Percentiles rank a stretch among this genome's conserved stretches.
Evolutionary conservation across 192 early-diverging fungal species (phyloP).

Genomic region (Entophlyctis luteolus): DNA sequence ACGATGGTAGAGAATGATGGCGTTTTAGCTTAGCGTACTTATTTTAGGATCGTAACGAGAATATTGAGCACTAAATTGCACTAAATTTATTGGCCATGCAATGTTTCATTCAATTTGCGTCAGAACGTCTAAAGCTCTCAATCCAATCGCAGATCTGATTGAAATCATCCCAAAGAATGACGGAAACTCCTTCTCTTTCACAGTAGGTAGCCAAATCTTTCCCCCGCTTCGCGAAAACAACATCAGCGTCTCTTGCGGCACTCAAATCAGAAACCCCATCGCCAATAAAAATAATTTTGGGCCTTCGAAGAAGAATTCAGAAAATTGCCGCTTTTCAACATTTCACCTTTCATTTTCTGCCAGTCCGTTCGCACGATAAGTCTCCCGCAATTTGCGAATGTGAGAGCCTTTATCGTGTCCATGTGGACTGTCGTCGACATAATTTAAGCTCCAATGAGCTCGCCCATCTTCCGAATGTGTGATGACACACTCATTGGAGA

Average conservation of each 20-base stretch:
- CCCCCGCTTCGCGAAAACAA: constrained; percentile 69
- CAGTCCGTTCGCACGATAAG: not conserved
- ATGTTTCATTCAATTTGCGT: too few species aligned
- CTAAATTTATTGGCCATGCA: too few species aligned
- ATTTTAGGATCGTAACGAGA: too few species aligned
- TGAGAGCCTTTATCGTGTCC: constrained; percentile 34
- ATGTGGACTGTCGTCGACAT: constrained; percentile 52
- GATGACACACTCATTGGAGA: constrained; percentile 56
- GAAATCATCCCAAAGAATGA: constrained; percentile 57
- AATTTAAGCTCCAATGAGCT: constrained; percentile 57
- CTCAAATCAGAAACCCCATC: constrained; percentile 76
- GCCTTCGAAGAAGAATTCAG: constrained; percentile 18
- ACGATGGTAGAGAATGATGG: too few species aligned
- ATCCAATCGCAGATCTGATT: constrained; percentile 33
- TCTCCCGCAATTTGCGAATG: constrained; percentile 22
- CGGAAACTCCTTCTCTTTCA: constrained; percentile 50
- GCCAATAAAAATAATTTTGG: constrained; percentile 67
- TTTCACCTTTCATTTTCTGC: not conserved
- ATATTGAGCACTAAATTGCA: too few species aligned
- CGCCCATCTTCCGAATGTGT: constrained; percentile 25
- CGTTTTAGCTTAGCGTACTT: too few species aligned
- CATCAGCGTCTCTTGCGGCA: constrained; percentile 70
- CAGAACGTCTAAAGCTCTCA: too few species aligned
- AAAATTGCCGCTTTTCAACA: not conserved
- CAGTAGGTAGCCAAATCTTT: constrained; percentile 70